Conservation (phyloP, 2,329 filamentous ascomycete species). For the Apiospora rasikravindrae region DNA sequence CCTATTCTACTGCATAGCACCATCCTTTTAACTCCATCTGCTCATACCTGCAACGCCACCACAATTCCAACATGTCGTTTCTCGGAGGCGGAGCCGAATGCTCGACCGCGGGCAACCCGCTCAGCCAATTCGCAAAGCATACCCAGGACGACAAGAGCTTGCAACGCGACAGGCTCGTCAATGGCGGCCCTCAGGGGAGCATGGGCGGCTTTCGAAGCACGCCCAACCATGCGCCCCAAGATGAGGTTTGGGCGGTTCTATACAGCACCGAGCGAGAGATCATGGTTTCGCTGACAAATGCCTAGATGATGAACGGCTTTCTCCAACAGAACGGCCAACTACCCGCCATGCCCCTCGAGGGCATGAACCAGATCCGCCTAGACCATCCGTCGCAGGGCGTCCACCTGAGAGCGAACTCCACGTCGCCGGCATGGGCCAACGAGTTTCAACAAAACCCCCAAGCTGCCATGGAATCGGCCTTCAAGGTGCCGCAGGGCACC, state of each 20-base stretch:
- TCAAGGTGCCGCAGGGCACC: slow-evolving; percentile 61
- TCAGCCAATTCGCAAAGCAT: slow-evolving; percentile 97
- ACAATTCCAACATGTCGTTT: slow-evolving; percentile 77
- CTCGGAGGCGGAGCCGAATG: slow-evolving; percentile 88
- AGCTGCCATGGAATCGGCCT: slow-evolving; percentile 73
- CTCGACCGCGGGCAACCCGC: slow-evolving; percentile 92
- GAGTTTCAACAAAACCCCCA: slow-evolving; percentile 58
- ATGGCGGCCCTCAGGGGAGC: slow-evolving; percentile 71
- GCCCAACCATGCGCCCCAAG: slow-evolving; percentile 71
- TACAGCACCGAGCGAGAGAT: background rate
- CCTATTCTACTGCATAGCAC: background rate
- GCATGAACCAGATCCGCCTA: slow-evolving; percentile 50
- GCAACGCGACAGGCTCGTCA: slow-evolving; percentile 86
- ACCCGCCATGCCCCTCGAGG: slow-evolving; percentile 58
- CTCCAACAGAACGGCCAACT: slow-evolving; percentile 75
- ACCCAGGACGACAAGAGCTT: slow-evolving; percentile 95
- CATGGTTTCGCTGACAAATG: slow-evolving; percentile 33
- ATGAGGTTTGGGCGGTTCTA: slow-evolving; percentile 60
- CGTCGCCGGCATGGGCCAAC: slow-evolving; percentile 60
- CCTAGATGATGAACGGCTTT: slow-evolving; percentile 90
- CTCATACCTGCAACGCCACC: slow-evolving; percentile 20
- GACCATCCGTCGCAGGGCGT: slow-evolving; percentile 53
- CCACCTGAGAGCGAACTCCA: slow-evolving; percentile 58
- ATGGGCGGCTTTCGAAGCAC: slow-evolving; percentile 80
- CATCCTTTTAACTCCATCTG: background rate